These are phyloP conservation scores for Rhodocollybia butyracea DNA, from an alignment of 768 basidiomycete genomes.

Conservation along the genomic window DNA sequence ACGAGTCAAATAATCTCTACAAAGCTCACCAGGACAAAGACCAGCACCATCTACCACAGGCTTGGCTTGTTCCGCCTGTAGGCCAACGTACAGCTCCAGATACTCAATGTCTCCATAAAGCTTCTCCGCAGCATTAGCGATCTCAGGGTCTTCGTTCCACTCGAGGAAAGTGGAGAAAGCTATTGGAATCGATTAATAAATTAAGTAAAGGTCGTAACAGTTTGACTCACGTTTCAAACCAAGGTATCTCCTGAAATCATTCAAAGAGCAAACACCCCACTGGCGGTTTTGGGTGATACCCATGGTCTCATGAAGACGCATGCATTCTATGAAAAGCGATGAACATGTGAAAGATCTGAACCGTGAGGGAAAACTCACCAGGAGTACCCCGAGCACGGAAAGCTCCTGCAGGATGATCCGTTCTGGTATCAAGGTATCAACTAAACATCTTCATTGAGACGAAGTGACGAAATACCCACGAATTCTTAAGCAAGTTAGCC, in stretches of 20 bases:
- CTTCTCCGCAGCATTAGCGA: conserved; percentile 70
- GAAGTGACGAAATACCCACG: conserved; percentile 39
- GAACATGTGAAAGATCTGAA: neutral
- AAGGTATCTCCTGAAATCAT: conserved; percentile 81
- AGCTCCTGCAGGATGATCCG: conserved; percentile 65
- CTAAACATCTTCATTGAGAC: neutral
- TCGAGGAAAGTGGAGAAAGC: conserved; percentile 71
- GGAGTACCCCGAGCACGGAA: conserved; percentile 81
- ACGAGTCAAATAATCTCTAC: neutral
- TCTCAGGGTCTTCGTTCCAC: conserved; percentile 74
- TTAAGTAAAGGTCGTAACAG: neutral
- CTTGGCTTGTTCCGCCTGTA: conserved; percentile 78
- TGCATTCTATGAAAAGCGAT: conserved; percentile 33
- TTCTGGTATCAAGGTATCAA: conserved; percentile 35
- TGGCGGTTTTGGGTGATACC: conserved; percentile 71
- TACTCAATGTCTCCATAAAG: conserved; percentile 75
- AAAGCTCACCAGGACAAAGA: conserved; percentile 67
- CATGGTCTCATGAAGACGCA: conserved; percentile 81
- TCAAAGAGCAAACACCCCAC: conserved; percentile 83
- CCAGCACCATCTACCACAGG: conserved; percentile 76
- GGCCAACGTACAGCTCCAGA: conserved; percentile 78
- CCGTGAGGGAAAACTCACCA: conserved; percentile 20
- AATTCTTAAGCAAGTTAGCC: conserved; percentile 60
- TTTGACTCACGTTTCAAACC: conserved; percentile 65
- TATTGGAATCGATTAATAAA: conserved; percentile 20